Evolutionary conservation across 2,329 filamentous ascomycete genomes (phyloP).

Genomic region (Beauveria asiatica): DNA sequence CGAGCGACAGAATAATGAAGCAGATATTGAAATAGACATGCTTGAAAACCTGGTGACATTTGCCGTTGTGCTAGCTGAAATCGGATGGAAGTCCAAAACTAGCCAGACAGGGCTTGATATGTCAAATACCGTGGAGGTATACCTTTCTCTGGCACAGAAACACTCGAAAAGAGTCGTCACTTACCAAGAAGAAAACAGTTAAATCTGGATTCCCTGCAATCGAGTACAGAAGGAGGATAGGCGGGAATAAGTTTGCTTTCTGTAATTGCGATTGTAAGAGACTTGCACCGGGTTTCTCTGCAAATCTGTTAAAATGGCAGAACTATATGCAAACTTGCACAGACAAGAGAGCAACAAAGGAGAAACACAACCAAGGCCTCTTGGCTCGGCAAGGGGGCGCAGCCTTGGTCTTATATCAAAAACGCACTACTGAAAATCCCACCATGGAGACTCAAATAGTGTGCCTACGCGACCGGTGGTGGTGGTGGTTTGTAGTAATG

Average conservation of each 20-base stretch:
- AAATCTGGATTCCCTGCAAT: too few relatives aligned
- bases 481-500: conserved; percentile 2
- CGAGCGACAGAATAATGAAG: not conserved
- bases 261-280: too few relatives aligned
- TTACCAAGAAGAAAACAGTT: too few relatives aligned
- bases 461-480: not conserved
- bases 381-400: not conserved
- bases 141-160: not conserved
- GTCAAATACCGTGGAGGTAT: not conserved
- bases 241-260: too few relatives aligned
- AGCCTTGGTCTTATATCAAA: conserved; percentile 2
- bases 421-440: not conserved
- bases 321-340: not conserved
- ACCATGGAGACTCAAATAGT: not conserved
- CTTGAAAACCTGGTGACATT: too few relatives aligned
- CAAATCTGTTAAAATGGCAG: not conserved
- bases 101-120: not conserved
- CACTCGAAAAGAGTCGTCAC: too few relatives aligned
- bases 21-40: not conserved
- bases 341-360: not conserved
- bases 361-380: not conserved
- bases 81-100: not conserved
- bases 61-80: not conserved
- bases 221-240: too few relatives aligned
- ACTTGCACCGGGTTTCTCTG: not conserved